A percentile compares a stretch with the other conserved stretches of the same genome.
Conservation (phyloP, 176 grass and related monocot genomes). For the Avena insularis region DNA sequence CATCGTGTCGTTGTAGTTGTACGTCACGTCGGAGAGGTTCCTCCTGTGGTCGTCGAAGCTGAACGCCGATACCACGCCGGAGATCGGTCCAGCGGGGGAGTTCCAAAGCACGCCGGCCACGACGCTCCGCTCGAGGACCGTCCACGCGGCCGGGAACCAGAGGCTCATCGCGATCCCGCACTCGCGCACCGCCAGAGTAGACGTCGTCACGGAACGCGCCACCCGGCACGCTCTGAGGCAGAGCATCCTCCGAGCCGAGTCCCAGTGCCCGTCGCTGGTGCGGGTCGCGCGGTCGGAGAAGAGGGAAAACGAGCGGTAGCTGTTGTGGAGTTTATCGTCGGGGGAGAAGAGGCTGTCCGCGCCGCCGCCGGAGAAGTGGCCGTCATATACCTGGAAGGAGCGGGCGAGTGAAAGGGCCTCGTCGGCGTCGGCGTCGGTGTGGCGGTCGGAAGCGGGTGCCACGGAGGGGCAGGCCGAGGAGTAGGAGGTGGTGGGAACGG, state of each 20-base stretch:
- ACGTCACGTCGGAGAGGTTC: constrained; percentile 53
- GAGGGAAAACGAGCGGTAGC: constrained; percentile 42
- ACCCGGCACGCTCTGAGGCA: constrained; percentile 62
- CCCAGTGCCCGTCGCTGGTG: constrained; percentile 61
- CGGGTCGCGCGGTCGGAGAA: background rate
- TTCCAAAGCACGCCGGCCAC: constrained; percentile 51
- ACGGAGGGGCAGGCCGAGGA: background rate
- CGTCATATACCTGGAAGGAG: background rate
- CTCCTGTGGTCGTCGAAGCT: constrained; percentile 21
- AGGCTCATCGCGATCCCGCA: constrained; percentile 67
- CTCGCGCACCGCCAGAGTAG: constrained; percentile 23
- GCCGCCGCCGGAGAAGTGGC: constrained; percentile 56
- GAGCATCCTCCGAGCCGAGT: constrained; percentile 21
- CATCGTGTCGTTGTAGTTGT: constrained; percentile 41
- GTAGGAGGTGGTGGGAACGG: background rate
- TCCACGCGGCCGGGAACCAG: constrained; percentile 68
- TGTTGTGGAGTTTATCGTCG: background rate
- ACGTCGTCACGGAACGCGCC: background rate
- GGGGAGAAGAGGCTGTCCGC: constrained; percentile 38
- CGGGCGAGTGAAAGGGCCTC: background rate
- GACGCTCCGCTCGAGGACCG: constrained; percentile 43
- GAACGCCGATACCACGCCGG: background rate
- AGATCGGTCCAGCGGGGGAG: background rate
- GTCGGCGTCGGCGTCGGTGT: background rate
- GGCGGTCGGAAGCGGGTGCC: background rate